Evolutionary conservation across 306 rosid genomes (phyloP), one percentile per base, ranked within the genome.

Genomic region (Trifolium dubium): DNA sequence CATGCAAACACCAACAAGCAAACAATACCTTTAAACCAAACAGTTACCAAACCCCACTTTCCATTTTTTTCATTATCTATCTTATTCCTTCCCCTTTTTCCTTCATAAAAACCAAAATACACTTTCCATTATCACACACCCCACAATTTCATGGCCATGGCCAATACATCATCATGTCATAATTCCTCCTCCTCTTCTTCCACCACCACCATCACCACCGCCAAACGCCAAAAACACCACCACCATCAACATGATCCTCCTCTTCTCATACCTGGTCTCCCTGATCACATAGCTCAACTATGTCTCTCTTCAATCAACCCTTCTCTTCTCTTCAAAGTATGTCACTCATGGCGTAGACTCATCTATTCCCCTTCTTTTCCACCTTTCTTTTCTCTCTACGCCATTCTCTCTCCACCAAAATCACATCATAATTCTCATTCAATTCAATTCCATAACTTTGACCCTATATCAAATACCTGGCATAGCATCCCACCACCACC

Each of bases 331-430:
- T 92, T 62, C 88, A 65, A 87, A 8, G 83, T 89, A 12, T 86
- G 83, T 56, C 88, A 67, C 15, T 80, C 98, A 6, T 92, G 98
- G 97, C 92, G 98, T 2, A 87, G 86, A 41, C 84, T 90, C 2
- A 75, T 90, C 5, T 90, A 92, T 40, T 81, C 87, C 1, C 87
- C 92, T n/a, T 80, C 90, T 10, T 90, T 90, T 72, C 95, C 97
- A 53, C 89, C 92, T 14, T 92, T 87, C 46, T 76, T 81, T 70
- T 88, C 97, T 51, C 63, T 92, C 3, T 89, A 90, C 70, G 92
- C 92, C 6, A 80, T 90, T 32, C 71, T 90, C 4, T 77, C 83
- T 0, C 46, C 84, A 8, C 18, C 29, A 3, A 4, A 60, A 0
- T 12, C 75, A 15, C 50, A 39, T 3, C 77, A 59, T 37, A 37